Percentiles rank a stretch among this genome's conserved stretches.
Evolutionary conservation across 805 yeast species (phyloP).

Genomic region (Wickerhamomyces ciferrii): DNA sequence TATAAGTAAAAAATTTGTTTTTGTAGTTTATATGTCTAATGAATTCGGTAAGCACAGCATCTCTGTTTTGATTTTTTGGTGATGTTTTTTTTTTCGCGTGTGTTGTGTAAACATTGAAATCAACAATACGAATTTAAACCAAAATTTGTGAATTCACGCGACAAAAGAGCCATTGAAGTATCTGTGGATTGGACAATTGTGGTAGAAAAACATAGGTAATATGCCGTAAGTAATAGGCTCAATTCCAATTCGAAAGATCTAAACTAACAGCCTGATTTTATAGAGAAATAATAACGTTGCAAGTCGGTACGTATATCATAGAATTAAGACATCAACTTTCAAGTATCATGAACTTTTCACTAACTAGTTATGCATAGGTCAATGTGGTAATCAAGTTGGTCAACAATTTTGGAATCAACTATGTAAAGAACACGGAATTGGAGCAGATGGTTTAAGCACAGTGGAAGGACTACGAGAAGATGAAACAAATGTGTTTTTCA

Average conservation of each 20-base stretch:
- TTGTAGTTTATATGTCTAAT: not conserved
- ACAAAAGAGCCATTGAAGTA: too few species aligned
- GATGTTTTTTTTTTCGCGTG: not conserved
- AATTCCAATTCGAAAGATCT: not conserved
- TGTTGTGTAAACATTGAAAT: not conserved
- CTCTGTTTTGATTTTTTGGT: not conserved
- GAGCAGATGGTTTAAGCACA: conserved; percentile 26
- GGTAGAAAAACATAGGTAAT: not conserved
- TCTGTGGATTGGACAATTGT: too few species aligned
- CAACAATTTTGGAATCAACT: conserved; percentile 89
- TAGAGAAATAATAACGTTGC: conserved; percentile 65
- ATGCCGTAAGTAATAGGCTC: not conserved
- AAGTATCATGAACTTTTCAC: too few species aligned
- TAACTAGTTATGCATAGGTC: conserved; percentile 44
- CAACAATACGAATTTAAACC: not conserved
- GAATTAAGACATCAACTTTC: too few species aligned
- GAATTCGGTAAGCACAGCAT: not conserved
- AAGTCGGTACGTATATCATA: conserved; percentile 39
- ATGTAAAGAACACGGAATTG: conserved; percentile 81
- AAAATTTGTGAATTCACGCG: too few species aligned
- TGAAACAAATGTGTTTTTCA: conserved; percentile 80
- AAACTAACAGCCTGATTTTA: not conserved
- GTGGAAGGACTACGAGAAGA: conserved; percentile 42
- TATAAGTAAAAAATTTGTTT: not conserved
- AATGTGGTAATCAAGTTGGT: conserved; percentile 97